phyloP scores from a whole-genome alignment of 164 flowering plant species.

The Echeveria elegans region DNA sequence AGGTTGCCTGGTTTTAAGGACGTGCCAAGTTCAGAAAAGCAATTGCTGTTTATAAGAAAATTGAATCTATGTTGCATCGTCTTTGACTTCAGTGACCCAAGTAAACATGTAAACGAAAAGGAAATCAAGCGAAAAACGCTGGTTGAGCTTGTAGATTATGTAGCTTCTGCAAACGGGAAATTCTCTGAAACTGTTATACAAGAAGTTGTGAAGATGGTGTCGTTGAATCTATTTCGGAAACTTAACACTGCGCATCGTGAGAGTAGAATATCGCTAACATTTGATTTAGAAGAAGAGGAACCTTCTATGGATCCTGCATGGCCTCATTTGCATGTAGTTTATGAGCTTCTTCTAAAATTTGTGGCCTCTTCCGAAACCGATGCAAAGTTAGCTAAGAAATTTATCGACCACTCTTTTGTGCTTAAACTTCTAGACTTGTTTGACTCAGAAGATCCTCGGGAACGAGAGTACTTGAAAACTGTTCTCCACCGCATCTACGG shows the following conservation, averaged over 20 bases:
- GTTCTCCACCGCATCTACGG: constrained; percentile 9
- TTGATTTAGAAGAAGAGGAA: constrained; percentile 8
- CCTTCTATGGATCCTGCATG: constrained; percentile 10
- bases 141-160: constrained; percentile 7
- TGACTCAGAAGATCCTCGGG: constrained; percentile 7
- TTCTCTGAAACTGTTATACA: constrained; percentile 7
- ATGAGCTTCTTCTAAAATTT: constrained; percentile 4
- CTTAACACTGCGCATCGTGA: constrained; percentile 4
- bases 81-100: constrained; percentile 5
- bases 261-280: not conserved
- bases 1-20: constrained; percentile 5
- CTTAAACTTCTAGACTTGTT: constrained; percentile 1
- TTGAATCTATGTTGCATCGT: constrained; percentile 3
- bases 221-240: not conserved
- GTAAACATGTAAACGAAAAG: not conserved
- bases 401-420: constrained; percentile 8
- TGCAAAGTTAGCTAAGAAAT: constrained; percentile 8
- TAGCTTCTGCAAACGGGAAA: constrained; percentile 9
- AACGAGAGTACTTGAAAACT: constrained; percentile 9
- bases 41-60: not conserved
- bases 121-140: constrained; percentile 5
- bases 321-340: constrained; percentile 8
- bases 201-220: constrained; percentile 7
- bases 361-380: constrained; percentile 1
- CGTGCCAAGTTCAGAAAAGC: constrained; percentile 5